Evolutionary conservation across 2,329 filamentous ascomycete genomes (phyloP), one percentile per base, ranked within the genome.

Genomic region (Penicillium sp.): DNA sequence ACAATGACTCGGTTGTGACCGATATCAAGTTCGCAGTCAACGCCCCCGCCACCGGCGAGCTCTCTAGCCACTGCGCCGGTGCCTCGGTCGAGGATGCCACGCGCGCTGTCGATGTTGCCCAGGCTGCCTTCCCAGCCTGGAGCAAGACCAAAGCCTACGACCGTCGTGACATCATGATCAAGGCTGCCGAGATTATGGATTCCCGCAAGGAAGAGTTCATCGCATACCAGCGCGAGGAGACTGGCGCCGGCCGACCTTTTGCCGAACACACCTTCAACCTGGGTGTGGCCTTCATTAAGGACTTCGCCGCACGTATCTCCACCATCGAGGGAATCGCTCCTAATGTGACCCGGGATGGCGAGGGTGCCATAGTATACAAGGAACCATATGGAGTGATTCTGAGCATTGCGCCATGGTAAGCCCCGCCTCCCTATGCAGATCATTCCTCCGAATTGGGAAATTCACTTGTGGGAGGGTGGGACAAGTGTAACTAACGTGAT

Each of bases 371-470:
- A 61, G 75, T 95, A 3, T 74, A 87, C 59, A 87, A 86, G 67
- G 89, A 92, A 72, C 90, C 91, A 0, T 91, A 85, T 63, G 91
- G 91, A 1, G 90, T 94, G 7, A 81, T 92, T 14, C 76, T 95
- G 26, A 87, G 85, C 2, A 91, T 95, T 71, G 89, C 88, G 2
- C 90, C 91, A 9, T 96, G 91, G 91, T 92, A 78, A 63, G 74
- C 29, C 26, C 28, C 48, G n/a, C 5, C 23, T 28, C 9, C 37
- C 10, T 3, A 16, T 24, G 21, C 13, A 24, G 19, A 42, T 23
- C 16, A 2, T 37, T 21, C 16, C 33, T 8, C 33, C 14, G n/a
- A 34, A 19, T 5, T 37, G 16, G 16, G 9, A 16, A 11, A 18
- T 37, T 23, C n/a, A 18, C 40, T 28, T 16, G n/a, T n/a, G 13